These are phyloP conservation scores for Prototheca cutis DNA, from an alignment of 163 green algal species.

Conservation along the genomic window DNA sequence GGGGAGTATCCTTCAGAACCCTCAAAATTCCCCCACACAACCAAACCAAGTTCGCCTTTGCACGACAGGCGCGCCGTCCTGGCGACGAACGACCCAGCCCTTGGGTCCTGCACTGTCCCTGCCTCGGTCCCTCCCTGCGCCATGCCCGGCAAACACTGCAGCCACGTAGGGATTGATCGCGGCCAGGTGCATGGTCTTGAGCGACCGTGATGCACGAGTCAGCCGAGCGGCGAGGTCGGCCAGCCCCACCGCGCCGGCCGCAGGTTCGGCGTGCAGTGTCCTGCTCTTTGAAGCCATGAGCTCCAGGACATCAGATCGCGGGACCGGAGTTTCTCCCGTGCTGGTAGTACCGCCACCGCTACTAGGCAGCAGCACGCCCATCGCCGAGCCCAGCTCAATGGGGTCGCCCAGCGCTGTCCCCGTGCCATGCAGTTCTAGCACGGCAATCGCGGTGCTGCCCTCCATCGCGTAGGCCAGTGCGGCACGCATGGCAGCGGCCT, in stretches of 20 bases:
- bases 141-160: neutral
- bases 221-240: neutral
- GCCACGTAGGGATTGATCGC: constrained; percentile 27
- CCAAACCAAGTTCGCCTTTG: no score
- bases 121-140: neutral
- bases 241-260: constrained; percentile 17
- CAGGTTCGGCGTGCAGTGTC: constrained; percentile 20
- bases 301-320: neutral
- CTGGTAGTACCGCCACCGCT: neutral
- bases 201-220: neutral
- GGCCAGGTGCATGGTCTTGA: constrained; percentile 22
- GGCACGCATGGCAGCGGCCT: constrained; percentile 26
- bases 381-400: constrained; percentile 63
- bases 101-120: no score
- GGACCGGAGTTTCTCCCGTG: no score
- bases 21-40: no score
- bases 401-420: constrained; percentile 73
- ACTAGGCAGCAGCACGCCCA: neutral
- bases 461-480: neutral
- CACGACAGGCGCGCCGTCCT: neutral
- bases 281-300: constrained; percentile 21
- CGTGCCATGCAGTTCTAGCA: constrained; percentile 44
- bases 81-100: neutral
- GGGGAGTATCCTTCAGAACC: no score
- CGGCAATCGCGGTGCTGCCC: constrained; percentile 5